A percentile compares a stretch with the other conserved stretches of the same genome.
Conservation (phyloP, 352 stramenopile genomes). For the Globisporangium perplexum region DNA sequence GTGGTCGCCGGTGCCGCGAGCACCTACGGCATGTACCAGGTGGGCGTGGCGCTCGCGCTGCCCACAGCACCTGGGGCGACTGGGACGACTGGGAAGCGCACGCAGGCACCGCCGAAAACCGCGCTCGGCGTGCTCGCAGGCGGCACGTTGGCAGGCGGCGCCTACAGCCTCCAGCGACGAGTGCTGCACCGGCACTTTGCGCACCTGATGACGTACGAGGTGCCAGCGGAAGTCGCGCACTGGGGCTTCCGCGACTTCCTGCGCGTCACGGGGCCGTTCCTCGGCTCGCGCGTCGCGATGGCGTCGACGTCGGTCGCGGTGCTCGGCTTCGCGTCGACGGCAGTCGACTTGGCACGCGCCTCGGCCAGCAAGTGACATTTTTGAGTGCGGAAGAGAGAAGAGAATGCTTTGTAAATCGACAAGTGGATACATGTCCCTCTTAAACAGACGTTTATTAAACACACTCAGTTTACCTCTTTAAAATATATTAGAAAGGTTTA, state of each 20-base stretch:
- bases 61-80: too few species aligned
- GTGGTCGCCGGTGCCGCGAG: conserved; percentile 34
- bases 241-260: conserved; percentile 72
- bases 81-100: too few species aligned
- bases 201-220: conserved; percentile 65
- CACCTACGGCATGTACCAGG: conserved; percentile 67
- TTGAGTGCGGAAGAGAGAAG: too few species aligned
- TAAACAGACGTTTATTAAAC: too few species aligned
- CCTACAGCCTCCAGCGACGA: conserved; percentile 47
- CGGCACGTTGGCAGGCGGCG: conserved; percentile 22
- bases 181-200: conserved; percentile 52
- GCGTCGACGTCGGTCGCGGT: conserved; percentile 56
- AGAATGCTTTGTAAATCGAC: background rate
- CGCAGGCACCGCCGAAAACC: conserved; percentile 33
- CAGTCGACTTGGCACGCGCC: conserved; percentile 28
- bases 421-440: background rate
- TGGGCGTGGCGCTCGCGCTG: conserved; percentile 40
- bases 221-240: conserved; percentile 55
- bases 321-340: conserved; percentile 68
- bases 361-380: background rate
- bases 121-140: conserved; percentile 31
- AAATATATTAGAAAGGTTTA: background rate
- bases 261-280: conserved; percentile 48
- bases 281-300: conserved; percentile 56
- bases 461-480: background rate